Evolutionary conservation across 2,329 filamentous ascomycete species (phyloP).

Genomic region (Graphium sp.): DNA sequence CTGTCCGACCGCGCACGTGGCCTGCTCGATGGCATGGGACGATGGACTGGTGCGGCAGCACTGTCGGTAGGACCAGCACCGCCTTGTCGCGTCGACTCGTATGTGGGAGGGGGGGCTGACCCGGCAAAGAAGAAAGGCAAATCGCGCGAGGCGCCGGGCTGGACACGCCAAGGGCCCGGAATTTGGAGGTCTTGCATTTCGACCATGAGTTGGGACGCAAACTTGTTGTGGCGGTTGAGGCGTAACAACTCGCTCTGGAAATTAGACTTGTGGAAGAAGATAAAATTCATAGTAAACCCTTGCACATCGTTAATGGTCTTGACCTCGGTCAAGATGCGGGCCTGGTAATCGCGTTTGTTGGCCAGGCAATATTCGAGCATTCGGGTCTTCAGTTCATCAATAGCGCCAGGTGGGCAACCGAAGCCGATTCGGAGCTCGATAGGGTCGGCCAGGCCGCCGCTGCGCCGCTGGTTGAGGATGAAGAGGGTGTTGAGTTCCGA

Average conservation of each 20-base stretch:
- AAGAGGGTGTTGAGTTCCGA: conserved; percentile 84
- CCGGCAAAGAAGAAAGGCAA: conserved; percentile 42
- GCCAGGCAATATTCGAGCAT: conserved; percentile 69
- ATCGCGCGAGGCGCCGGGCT: conserved; percentile 53
- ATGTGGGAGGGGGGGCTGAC: conserved; percentile 14
- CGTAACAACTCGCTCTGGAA: conserved; percentile 91
- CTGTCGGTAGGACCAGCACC: background rate
- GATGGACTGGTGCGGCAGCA: background rate
- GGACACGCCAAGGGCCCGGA: conserved; percentile 48
- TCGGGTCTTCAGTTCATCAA: conserved; percentile 63
- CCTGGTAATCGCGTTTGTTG: conserved; percentile 81
- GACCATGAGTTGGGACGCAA: conserved; percentile 80
- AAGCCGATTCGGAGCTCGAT: conserved; percentile 76
- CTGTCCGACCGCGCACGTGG: conserved; percentile 4
- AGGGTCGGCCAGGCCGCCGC: conserved; percentile 74
- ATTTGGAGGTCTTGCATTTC: conserved; percentile 73
- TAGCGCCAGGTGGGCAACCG: conserved; percentile 67
- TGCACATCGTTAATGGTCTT: conserved; percentile 67
- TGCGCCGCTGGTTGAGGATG: conserved; percentile 86
- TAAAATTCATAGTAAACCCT: conserved; percentile 73
- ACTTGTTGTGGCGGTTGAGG: conserved; percentile 81
- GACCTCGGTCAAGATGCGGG: conserved; percentile 75
- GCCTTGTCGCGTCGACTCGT: no score
- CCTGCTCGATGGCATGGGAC: background rate
- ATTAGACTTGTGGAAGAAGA: conserved; percentile 96